Evolutionary conservation across 192 early-diverging fungal genomes (phyloP).

Genomic region (Umbelopsis sp.): DNA sequence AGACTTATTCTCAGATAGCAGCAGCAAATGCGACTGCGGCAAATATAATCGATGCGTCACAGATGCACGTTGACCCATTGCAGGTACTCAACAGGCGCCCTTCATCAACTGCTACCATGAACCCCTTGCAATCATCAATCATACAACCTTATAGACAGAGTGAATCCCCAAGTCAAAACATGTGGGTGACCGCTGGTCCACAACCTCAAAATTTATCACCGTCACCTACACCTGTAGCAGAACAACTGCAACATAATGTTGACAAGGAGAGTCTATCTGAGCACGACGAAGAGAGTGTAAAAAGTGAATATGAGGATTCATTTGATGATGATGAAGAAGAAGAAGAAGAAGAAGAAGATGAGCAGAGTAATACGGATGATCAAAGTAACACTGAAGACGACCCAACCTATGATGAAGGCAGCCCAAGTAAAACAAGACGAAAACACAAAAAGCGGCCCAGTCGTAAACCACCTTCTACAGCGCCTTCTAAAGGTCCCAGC

Average conservation of each 20-base stretch:
- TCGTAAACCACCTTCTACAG: neutral
- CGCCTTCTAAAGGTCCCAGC: neutral
- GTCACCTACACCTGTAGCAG: neutral
- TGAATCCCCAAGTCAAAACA: neutral
- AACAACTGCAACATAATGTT: neutral
- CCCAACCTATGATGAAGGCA: slow-evolving; percentile 10
- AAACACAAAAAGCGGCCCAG: neutral
- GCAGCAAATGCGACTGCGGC: neutral
- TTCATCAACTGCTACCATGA: neutral
- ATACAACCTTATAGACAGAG: neutral
- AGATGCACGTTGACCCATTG: slow-evolving; percentile 1
- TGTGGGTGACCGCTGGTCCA: neutral
- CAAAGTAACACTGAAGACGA: slow-evolving; percentile 1
- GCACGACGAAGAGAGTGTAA: neutral
- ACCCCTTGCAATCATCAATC: neutral
- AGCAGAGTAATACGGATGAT: slow-evolving; percentile 2
- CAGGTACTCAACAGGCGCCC: neutral
- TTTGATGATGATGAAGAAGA: neutral
- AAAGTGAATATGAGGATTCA: slow-evolving; percentile 8
- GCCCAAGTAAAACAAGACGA: neutral
- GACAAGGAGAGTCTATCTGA: neutral
- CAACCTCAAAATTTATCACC: neutral
- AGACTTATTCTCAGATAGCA: neutral
- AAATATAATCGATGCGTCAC: neutral
- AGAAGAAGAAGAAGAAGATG: neutral